Evolutionary conservation across 164 flowering plant genomes (phyloP), one percentile per base, ranked within the genome.

Genomic region (Aristolochia contorta): DNA sequence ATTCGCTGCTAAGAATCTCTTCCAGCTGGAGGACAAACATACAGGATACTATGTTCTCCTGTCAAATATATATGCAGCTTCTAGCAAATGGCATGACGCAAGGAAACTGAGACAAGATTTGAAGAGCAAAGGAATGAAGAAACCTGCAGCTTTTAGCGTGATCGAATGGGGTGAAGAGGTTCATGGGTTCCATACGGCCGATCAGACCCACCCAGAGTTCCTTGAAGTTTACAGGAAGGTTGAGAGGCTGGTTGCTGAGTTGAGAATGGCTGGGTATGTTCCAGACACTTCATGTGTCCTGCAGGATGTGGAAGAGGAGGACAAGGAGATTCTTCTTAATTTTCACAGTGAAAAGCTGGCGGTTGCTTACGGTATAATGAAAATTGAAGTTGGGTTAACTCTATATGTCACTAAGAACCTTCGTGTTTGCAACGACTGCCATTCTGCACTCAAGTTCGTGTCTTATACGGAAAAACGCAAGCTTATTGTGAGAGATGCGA

Each of bases 31-130:
- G 45, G 80, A 77, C 6, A 70, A 74, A 55, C 78, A 74, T 60
- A 19, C 75, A 16, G 79, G 84, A 25, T 75, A 75, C 59, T 75
- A 73, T 61, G 78, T 77, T 53, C 66, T 78, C 45, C 68, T 80
- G 80, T 74, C 84, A 16, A 78, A 80, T 58, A 60, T 77, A 23
- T 77, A 75, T 65, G 79, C 81, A 3, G 78, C 75, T 30, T 73
- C 76, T 10, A 68, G 57, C 60, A 69, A 72, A 50, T 77, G 81
- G 81, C 71, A 71, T 48, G 81, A 80, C 56, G 79, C 73, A 50
- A 68, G 66, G 47, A 67, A 66, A 33, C 58, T 80, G 30, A 65
- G 80, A 62, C 48, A 58, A 50, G 47, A 57, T 25, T 73, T 77
- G 78, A 80, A 66, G 69, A 41, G 60, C 16, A 80, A 41, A 68